Percentiles rank a stretch among this genome's conserved stretches.
phyloP scores from a whole-genome alignment of 2,329 filamentous ascomycete genomes.

The Penicillium sp. region DNA sequence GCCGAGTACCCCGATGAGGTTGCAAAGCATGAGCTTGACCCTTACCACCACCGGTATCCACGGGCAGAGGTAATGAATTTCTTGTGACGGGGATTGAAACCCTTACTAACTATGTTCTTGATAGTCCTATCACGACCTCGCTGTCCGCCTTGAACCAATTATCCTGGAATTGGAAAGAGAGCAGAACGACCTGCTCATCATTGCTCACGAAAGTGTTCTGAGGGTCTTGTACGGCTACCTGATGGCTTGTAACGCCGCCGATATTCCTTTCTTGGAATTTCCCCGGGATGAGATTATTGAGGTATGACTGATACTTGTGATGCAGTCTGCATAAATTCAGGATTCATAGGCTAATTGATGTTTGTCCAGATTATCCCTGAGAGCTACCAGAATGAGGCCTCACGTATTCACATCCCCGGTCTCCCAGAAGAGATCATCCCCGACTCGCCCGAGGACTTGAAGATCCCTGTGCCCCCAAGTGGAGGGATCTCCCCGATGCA shows the following conservation, averaged over 20 bases:
- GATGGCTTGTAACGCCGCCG: slow-evolving; percentile 95
- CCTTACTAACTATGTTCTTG: not conserved
- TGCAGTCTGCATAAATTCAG: not conserved
- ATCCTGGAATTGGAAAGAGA: slow-evolving; percentile 96
- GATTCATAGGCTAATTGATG: slow-evolving; percentile 11
- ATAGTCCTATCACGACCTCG: slow-evolving; percentile 95
- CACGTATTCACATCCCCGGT: slow-evolving; percentile 78
- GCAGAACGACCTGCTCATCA: slow-evolving; percentile 95
- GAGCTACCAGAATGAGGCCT: slow-evolving; percentile 94
- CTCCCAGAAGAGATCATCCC: slow-evolving; percentile 67
- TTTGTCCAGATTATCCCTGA: slow-evolving; percentile 78
- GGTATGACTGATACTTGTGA: slow-evolving; percentile 38
- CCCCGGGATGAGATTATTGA: slow-evolving; percentile 97
- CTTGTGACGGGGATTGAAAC: not conserved
- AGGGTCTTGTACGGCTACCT: slow-evolving; percentile 95
- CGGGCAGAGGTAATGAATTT: slow-evolving; percentile 71
- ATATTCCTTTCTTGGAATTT: slow-evolving; percentile 90
- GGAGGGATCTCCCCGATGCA: slow-evolving; percentile 47
- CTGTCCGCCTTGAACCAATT: slow-evolving; percentile 95
- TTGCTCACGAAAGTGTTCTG: slow-evolving; percentile 96
- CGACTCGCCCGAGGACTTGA: slow-evolving; percentile 75
- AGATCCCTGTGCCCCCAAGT: slow-evolving; percentile 69
- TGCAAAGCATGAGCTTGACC: slow-evolving; percentile 86
- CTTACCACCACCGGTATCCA: slow-evolving; percentile 95
- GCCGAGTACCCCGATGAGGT: slow-evolving; percentile 86